Evolutionary conservation across 148 eudicot genomes (phyloP), one percentile per base, ranked within the genome.

Genomic region (Mesembryanthemum crystallinum): DNA sequence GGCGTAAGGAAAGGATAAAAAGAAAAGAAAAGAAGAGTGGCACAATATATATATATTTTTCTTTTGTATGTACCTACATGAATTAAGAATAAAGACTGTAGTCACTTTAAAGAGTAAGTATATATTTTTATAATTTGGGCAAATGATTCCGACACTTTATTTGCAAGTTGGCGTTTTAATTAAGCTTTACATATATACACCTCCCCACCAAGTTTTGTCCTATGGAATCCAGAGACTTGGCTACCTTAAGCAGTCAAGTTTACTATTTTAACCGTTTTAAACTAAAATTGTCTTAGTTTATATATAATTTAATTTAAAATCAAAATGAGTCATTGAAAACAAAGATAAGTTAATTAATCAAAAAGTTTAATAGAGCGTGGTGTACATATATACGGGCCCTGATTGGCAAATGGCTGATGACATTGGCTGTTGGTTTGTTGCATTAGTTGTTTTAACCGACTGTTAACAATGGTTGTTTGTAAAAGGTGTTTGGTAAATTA

Each of bases 161-260:
- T n/a, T 75, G 79, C 79, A 75, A 80, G 75, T 80, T 67, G 82
- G 82, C 65, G 64, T 69, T 76, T 75, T 75, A 28, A 75, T 80
- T 62, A 80, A 75, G 74, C 82, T 74, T 60, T 61, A 69, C 57
- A 69, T 29, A 28, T 29, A 28, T 29, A 75, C 75, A 71, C 82
- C 78, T 71, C 75, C 72, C 82, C 82, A 80, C 79, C 82, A 80
- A 52, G 33, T 80, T 58, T 80, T 80, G 82, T 80, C 82, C 59
- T 52, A 51, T 62, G 66, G 82, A 75, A 75, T 80, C 82, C 75
- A 27, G 51, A 69, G 15, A 28, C 10, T 69, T 67, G 9, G 51
- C 51, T n/a, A 57, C 23, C 32, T 28, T 42, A 21, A 11, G 42
- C 27, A 25, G 28, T 23, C 64, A 3, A 11, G 20, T 62, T 52